Evolutionary conservation across 345 rosid species (phyloP), one percentile per base, ranked within the genome.

Genomic region (Raphanus sativus): DNA sequence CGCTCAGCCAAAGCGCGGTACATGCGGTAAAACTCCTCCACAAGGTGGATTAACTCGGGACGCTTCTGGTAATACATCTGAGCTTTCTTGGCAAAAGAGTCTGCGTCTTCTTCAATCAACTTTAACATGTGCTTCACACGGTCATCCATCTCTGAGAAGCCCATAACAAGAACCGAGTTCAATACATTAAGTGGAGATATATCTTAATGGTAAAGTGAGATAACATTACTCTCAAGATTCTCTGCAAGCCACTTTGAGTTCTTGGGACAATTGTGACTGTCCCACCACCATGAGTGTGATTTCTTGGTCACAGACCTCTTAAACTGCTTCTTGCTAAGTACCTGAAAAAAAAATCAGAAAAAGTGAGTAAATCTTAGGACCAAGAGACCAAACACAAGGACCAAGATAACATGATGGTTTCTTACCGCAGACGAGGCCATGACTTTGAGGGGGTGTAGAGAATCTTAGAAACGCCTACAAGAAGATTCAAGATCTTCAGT

Each of bases 201-300:
- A 58, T 65, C 62, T 71, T 3, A 67, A 48, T 30, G 25, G 25
- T 52, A 16, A n/a, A 6, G 25, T 52, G 9, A 52, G 59, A 25
- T 10, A 52, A 66, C 83, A 71, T 84, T n/a, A 90, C 98, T 93
- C 62, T 88, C 87, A 28, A 89, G 91, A 85, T 89, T 92, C 72
- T 92, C 94, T 17, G 93, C 85, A 69, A 92, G 94, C 96, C 98
- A 90, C 80, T 84, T 88, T 4, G 94, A 88, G 81, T 88, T 90
- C 85, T 87, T 92, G 60, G 91, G 87, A 81, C 84, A 76, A 55
- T 82, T 84, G 62, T 92, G 97, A 81, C 94, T 87, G 77, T 92
- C 94, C 98, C 96, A 89, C 96, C 93, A 89, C 96, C 93, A 90
- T 29, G 91, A 87, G 76, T 92, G 85, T 38, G 89, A 85, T 80